Evolutionary conservation across 2,329 filamentous ascomycete genomes (phyloP).

Genomic region (Dryadomyces quercivorus): DNA sequence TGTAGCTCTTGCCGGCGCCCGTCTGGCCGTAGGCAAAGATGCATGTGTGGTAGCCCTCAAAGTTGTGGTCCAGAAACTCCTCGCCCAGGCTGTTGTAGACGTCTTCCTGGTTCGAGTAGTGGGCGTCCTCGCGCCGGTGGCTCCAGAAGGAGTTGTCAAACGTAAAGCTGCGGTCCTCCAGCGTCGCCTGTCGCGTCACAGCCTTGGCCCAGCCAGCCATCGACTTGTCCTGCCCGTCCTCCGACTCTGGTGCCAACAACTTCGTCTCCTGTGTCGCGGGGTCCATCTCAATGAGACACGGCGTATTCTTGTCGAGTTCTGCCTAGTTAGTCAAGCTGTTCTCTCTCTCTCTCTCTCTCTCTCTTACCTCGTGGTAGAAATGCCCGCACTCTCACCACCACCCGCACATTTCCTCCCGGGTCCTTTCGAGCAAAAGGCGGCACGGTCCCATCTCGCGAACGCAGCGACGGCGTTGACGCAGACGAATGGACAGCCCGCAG

Average conservation of each 20-base stretch:
- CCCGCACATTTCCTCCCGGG: constrained; percentile 64
- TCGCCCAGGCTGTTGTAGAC: constrained; percentile 79
- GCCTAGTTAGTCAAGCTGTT: constrained; percentile 4
- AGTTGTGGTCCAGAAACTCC: constrained; percentile 92
- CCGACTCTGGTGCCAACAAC: constrained; percentile 49
- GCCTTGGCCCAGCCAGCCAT: constrained; percentile 17
- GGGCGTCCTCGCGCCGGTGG: constrained; percentile 67
- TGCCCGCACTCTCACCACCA: constrained; percentile 69
- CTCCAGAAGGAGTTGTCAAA: constrained; percentile 99
- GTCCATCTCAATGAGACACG: constrained; percentile 88
- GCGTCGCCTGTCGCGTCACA: constrained; percentile 8
- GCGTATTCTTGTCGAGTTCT: constrained; percentile 72
- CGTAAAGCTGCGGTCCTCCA: constrained; percentile 49
- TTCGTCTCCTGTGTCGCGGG: constrained; percentile 76
- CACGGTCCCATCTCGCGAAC: constrained; percentile 57
- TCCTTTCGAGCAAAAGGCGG: constrained; percentile 44
- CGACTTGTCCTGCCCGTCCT: constrained; percentile 20
- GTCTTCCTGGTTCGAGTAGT: constrained; percentile 83
- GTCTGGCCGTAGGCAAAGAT: constrained; percentile 99
- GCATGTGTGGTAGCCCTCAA: constrained; percentile 98
- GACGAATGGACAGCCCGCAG: constrained; percentile 42
- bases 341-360: not conserved
- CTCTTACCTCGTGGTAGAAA: constrained; percentile 64
- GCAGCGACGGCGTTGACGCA: constrained; percentile 67
- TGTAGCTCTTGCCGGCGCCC: constrained; percentile 96